Evolutionary conservation across 1,284 basidiomycete species (phyloP), one percentile per base, ranked within the genome.

Genomic region (Tilletia caries): DNA sequence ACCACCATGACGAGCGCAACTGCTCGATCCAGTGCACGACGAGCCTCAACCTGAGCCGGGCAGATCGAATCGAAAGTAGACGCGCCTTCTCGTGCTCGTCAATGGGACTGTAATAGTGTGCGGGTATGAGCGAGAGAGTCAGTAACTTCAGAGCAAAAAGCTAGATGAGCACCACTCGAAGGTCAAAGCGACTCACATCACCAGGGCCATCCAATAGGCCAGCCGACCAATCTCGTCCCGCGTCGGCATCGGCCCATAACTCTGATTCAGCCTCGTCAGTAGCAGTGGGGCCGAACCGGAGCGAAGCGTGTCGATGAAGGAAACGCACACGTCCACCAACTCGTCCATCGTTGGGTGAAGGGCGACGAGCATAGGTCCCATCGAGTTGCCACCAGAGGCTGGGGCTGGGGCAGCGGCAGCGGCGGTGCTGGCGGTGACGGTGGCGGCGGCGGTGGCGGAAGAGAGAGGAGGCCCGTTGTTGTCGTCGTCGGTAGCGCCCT

Each of bases 21-120:
- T 89, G 88, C 80, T 95, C 92, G 76, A 97, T 94, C 94, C 94
- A 97, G 79, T 93, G 91, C 46, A 92, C 91, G 69, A 95, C 90
- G 75, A 97, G 86, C 70, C 91, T 86, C 64, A 97, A 84, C 43
- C 94, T 87, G 72, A 95, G 85, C 32, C 91, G 87, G 0, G 91
- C 87, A 69, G 89, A 91, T 72, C 91, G 89, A 71, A 96, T 91
- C 2, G 93, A 92, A n/a, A 97, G 85, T n/a, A 97, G 86, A 76
- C 92, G 91, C 23, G 92, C 91, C 84, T 95, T 95, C 85, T 96
- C 93, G 78, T 91, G 88, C 76, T 96, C 93, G 81, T 95, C 92
- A 78, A 97, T 93, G n/a, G 94, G 95, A 15, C 64, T 69, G 68
- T 25, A 25, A 4, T n/a, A 29, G 25, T 15, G 43, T 10, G 43